Conservation (phyloP, 441 rosid genomes). For the Croton setiger region DNA sequence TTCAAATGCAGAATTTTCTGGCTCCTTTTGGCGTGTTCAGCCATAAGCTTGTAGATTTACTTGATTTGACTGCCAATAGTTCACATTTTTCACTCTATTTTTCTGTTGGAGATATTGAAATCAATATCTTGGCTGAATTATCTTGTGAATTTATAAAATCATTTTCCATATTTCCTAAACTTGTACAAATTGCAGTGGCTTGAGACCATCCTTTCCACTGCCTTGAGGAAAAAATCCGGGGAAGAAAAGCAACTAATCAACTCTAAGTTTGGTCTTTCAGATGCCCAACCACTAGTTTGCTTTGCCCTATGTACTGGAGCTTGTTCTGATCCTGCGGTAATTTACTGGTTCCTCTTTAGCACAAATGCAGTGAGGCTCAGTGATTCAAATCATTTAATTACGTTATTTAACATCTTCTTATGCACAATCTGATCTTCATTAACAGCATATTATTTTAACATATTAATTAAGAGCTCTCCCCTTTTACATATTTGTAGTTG, state of each 20-base stretch:
- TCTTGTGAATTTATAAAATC: not conserved
- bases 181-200: slow-evolving; percentile 60
- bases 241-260: slow-evolving; percentile 59
- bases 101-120: not conserved
- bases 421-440: not conserved
- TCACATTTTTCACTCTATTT: not conserved
- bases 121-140: not conserved
- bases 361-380: not conserved
- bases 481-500: slow-evolving; percentile 37
- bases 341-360: not conserved
- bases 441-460: not conserved
- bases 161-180: slow-evolving; percentile 10
- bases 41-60: not conserved
- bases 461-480: slow-evolving; percentile 7
- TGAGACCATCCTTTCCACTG: slow-evolving; percentile 68
- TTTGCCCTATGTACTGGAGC: slow-evolving; percentile 85
- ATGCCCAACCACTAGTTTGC: slow-evolving; percentile 59
- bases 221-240: slow-evolving; percentile 62
- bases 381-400: not conserved
- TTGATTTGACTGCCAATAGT: too few relatives aligned
- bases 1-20: not conserved
- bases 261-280: slow-evolving; percentile 52
- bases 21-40: not conserved
- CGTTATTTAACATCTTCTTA: too few relatives aligned
- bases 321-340: slow-evolving; percentile 86